These are phyloP conservation scores for Berberis vulgaris DNA, from an alignment of 164 flowering plant species.

Conservation along the genomic window DNA sequence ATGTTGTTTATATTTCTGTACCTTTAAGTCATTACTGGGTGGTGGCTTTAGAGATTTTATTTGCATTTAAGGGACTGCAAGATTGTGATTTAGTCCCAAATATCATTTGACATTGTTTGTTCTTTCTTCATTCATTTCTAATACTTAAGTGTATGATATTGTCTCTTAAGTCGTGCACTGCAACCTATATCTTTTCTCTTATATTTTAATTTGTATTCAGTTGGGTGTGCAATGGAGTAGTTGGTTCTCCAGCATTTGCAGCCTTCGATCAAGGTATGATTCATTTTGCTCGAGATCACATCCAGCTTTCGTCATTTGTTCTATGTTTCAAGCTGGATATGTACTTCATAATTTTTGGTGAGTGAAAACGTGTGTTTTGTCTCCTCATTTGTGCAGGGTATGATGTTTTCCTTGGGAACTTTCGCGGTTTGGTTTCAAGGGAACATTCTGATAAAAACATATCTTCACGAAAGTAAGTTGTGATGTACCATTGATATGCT, in stretches of 20 bases:
- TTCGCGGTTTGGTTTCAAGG: conserved; percentile 93
- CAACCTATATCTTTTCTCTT: background rate
- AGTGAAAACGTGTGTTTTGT: background rate
- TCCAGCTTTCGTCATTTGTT: background rate
- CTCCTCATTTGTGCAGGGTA: conserved; percentile 43
- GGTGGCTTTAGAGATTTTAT: too few relatives aligned
- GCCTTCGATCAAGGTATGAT: conserved; percentile 90
- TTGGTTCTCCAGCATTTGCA: conserved; percentile 99
- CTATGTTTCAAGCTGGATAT: background rate
- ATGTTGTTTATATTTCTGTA: too few relatives aligned
- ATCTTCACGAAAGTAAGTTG: conserved; percentile 73
- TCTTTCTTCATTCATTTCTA: background rate
- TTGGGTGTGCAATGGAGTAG: conserved; percentile 98
- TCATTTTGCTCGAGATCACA: background rate
- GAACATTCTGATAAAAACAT: conserved; percentile 82
- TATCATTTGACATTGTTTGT: background rate
- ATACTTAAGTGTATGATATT: too few relatives aligned
- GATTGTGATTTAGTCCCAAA: too few relatives aligned
- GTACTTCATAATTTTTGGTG: background rate
- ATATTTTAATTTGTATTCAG: conserved; percentile 31
- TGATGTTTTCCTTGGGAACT: conserved; percentile 96
- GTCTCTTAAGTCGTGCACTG: background rate
- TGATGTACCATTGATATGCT: background rate
- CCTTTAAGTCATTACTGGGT: too few relatives aligned
- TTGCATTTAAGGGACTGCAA: background rate